phyloP scores from a whole-genome alignment of 2,329 filamentous ascomycete genomes.

The Phyllosticta paracitricarpa region DNA sequence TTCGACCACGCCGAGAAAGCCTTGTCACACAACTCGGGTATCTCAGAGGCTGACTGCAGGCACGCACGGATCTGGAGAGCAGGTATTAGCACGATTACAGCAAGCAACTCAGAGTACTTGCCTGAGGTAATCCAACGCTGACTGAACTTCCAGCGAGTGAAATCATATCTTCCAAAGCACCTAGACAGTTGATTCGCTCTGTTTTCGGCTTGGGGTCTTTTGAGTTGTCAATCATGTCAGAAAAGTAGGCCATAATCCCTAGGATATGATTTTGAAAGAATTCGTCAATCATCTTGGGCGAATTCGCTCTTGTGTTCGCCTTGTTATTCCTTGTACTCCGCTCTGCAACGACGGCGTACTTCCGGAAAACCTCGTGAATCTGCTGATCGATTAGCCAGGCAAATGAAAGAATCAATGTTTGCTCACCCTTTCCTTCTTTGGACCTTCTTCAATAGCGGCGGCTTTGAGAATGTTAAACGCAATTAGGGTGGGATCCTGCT shows the following conservation, averaged over 20 bases:
- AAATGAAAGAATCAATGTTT: not conserved
- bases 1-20: slow-evolving; percentile 79
- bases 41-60: slow-evolving; percentile 70
- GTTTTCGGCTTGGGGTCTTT: slow-evolving; percentile 44
- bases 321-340: slow-evolving; percentile 32
- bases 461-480: slow-evolving; percentile 75
- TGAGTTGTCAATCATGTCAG: slow-evolving; percentile 64
- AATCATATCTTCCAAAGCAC: slow-evolving; percentile 82
- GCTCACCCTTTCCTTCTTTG: slow-evolving; percentile 47
- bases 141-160: slow-evolving; percentile 62
- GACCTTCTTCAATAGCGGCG: slow-evolving; percentile 56
- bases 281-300: slow-evolving; percentile 51
- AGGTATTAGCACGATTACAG: slow-evolving; percentile 15
- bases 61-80: slow-evolving; percentile 70
- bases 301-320: slow-evolving; percentile 35
- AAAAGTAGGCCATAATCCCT: slow-evolving; percentile 75
- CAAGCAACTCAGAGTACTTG: slow-evolving; percentile 29
- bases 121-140: slow-evolving; percentile 75
- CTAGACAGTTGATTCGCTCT: slow-evolving; percentile 70
- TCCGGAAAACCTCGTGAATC: slow-evolving; percentile 41
- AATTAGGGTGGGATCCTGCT: slow-evolving; percentile 63
- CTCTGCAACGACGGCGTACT: slow-evolving; percentile 40
- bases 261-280: slow-evolving; percentile 80
- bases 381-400: slow-evolving; percentile 12
- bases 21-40: slow-evolving; percentile 61